Evolutionary conservation across 805 yeast species (phyloP).

Genomic region (Lachancea meyersii): DNA sequence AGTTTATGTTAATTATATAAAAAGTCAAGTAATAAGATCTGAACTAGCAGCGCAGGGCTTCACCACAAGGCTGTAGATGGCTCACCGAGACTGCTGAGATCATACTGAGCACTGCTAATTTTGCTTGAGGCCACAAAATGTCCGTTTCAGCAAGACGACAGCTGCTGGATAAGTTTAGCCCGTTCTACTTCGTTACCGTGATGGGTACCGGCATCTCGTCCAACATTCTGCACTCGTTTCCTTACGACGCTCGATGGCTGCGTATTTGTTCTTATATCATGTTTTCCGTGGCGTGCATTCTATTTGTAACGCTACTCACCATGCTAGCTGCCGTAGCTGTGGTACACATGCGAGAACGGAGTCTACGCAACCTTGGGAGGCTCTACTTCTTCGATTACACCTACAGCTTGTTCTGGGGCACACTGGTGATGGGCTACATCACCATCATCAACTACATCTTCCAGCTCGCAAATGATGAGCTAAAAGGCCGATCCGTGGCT

Average conservation of each 20-base stretch:
- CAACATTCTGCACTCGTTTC: slow-evolving; percentile 54
- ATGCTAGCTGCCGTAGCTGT: slow-evolving; percentile 39
- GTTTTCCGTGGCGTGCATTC: slow-evolving; percentile 52
- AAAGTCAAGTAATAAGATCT: no score
- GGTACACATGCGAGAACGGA: slow-evolving; percentile 23
- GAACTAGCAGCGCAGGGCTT: no score
- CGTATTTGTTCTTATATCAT: slow-evolving; percentile 49
- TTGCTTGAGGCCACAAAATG: neutral
- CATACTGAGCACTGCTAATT: no score
- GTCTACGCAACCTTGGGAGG: slow-evolving; percentile 19
- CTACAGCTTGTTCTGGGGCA: slow-evolving; percentile 63
- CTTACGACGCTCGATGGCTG: slow-evolving; percentile 59
- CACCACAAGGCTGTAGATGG: no score
- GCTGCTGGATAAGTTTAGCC: slow-evolving; percentile 34
- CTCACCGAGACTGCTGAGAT: no score
- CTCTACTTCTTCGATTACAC: slow-evolving; percentile 37
- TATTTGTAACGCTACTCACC: slow-evolving; percentile 39
- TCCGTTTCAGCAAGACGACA: slow-evolving; percentile 2
- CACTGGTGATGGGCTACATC: slow-evolving; percentile 72
- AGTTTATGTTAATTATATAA: no score
- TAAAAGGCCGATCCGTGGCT: slow-evolving; percentile 15
- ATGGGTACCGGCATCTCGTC: slow-evolving; percentile 84
- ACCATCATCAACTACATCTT: slow-evolving; percentile 57
- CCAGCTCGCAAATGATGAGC: slow-evolving; percentile 35
- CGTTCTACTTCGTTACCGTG: slow-evolving; percentile 62